Base-by-base conservation (phyloP, 306 rosid genomes). In the Argentina anserina region DNA sequence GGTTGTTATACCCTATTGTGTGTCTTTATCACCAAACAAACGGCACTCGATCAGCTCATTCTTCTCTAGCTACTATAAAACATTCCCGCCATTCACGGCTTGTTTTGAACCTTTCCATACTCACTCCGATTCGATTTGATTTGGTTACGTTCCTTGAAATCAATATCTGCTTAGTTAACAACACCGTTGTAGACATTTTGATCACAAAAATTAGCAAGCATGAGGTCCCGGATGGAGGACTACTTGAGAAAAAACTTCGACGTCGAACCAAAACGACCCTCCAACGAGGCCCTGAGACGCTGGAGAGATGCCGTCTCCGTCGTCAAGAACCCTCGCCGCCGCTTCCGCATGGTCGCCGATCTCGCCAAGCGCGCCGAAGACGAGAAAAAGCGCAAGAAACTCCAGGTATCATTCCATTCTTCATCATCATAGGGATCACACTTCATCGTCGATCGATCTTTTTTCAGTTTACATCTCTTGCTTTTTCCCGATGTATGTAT, bases 291-390 rank as follows among this genome's bases (percentile, higher is more conserved):
- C 33, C 81, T 88, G 41, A 80, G 50, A 76, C 83, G 97, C 74
- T 94, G 97, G 98, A 78, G 98, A 84, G 80, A 90, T 10, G 97
- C 96, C 7, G 97, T 91, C 28, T 64, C 97, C 59, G 70, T 91
- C 70, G 91, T 94, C 80, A 91, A 91, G 81, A 94, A 94, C 58
- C 97, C 90, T 9, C 92, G 92, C 37, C 97, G 99, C 36, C 83
- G 99, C 28, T 94, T 94, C 62, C 96, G 97, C 58, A 87, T 86
- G 92, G 92, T 91, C 18, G 96, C 98, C 62, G 88, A 94, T 80
- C 99, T 91, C 56, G 90, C 89, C 42, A 90, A 87, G 79, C 92
- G 97, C 0, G 97, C 94, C 18, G 86, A 91, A 10, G 84, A 81
- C 25, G 90, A 81, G 33, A 28, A 29, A 4, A 88, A 85, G 52